These are phyloP conservation scores for Glycine soja DNA, from an alignment of 306 rosid species.

Conservation along the genomic window DNA sequence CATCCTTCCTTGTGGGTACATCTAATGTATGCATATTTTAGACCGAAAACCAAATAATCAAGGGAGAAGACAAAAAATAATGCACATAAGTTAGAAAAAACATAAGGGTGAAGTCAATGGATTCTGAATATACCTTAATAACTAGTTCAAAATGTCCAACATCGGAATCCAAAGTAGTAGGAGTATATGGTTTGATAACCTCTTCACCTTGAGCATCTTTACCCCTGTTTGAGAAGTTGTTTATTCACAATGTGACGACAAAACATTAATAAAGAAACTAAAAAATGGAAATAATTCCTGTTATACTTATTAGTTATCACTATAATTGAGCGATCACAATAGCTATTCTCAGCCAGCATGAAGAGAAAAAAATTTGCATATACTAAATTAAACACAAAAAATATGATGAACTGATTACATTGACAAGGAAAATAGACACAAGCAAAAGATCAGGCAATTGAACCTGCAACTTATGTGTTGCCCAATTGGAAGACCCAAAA, in stretches of 20 bases:
- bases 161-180: constrained; percentile 96
- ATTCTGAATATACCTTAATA: constrained; percentile 68
- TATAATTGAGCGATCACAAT: neutral
- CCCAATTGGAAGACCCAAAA: constrained; percentile 98
- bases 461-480: constrained; percentile 99
- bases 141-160: constrained; percentile 92
- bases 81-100: constrained; percentile 20
- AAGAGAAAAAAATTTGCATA: neutral
- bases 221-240: constrained; percentile 70
- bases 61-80: constrained; percentile 34
- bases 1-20: constrained; percentile 99
- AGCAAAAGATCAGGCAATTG: constrained; percentile 32
- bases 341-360: constrained; percentile 29
- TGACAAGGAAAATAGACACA: constrained; percentile 23
- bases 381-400: constrained; percentile 21
- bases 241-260: constrained; percentile 20
- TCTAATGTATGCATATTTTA: constrained; percentile 55
- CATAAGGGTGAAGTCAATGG: constrained; percentile 11
- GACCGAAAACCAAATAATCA: constrained; percentile 20
- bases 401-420: neutral
- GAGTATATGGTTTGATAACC: constrained; percentile 91
- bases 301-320: neutral
- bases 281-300: neutral
- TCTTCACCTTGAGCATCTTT: constrained; percentile 89
- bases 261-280: constrained; percentile 4